Conservation (phyloP, 768 basidiomycete genomes). For the Tubosaeta brunneosetosa region DNA sequence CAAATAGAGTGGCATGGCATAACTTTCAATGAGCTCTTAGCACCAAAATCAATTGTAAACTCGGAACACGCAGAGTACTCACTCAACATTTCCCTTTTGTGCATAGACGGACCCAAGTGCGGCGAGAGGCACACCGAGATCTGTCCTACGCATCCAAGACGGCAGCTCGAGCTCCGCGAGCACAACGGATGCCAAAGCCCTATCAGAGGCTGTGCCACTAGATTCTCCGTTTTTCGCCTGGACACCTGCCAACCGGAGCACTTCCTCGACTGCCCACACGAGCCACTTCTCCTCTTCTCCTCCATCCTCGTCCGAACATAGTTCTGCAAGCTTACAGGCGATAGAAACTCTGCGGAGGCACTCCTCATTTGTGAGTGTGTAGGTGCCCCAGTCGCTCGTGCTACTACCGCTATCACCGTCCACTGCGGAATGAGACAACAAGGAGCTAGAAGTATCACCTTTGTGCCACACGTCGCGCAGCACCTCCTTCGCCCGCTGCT, state of each 20-base stretch:
- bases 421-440: conserved; percentile 2
- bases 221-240: neutral
- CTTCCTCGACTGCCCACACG: conserved; percentile 41
- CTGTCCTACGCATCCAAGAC: conserved; percentile 52
- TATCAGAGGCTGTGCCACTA: neutral
- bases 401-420: neutral
- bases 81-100: conserved; percentile 46
- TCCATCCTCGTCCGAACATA: conserved; percentile 30
- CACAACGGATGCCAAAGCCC: conserved; percentile 20
- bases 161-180: conserved; percentile 55
- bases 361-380: conserved; percentile 32
- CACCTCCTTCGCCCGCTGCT: conserved; percentile 23
- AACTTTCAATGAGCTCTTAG: conserved; percentile 34
- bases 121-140: conserved; percentile 65
- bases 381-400: conserved; percentile 15
- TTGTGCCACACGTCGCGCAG: conserved; percentile 23
- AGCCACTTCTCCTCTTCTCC: conserved; percentile 42
- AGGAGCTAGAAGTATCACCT: neutral
- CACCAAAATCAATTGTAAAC: neutral
- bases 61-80: conserved; percentile 3
- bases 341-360: conserved; percentile 42
- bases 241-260: conserved; percentile 27
- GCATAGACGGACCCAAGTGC: conserved; percentile 62
- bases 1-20: conserved; percentile 60
- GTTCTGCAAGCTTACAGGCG: conserved; percentile 43